Conservation (phyloP, 2,329 filamentous ascomycete genomes). For the Hymenoscyphus fructigenus region DNA sequence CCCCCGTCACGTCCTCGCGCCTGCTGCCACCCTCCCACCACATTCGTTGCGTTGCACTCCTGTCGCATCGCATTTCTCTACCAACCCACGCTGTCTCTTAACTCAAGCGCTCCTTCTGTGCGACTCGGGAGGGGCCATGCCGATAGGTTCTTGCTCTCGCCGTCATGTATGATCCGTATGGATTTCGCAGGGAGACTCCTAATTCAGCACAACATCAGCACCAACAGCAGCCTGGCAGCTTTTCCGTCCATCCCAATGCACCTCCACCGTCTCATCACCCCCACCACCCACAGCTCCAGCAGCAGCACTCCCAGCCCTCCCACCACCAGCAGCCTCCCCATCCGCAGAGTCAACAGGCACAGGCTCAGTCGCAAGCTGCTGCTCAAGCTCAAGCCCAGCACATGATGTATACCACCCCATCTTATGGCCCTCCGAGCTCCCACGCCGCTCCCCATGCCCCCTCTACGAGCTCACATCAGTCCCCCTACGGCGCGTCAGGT, state of each 20-base stretch:
- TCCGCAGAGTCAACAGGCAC: constrained; percentile 28
- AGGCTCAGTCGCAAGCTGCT: not conserved
- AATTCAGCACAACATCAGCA: constrained; percentile 7
- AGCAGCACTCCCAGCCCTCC: constrained; percentile 13
- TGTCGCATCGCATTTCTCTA: not conserved
- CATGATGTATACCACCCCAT: constrained; percentile 56
- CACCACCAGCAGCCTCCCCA: constrained; percentile 28
- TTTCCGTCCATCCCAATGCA: constrained; percentile 9
- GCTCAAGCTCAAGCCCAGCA: constrained; percentile 35
- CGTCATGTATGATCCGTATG: not conserved
- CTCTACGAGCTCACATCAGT: constrained; percentile 24
- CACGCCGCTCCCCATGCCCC: not conserved
- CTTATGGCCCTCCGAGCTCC: constrained; percentile 22
- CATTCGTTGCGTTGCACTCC: not conserved
- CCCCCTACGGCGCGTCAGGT: constrained; percentile 28
- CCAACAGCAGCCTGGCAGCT: not conserved
- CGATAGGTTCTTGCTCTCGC: not conserved
- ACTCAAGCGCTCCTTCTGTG: not conserved
- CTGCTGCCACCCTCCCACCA: not conserved
- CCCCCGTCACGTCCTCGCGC: not conserved
- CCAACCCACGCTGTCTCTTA: not conserved
- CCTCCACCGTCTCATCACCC: constrained; percentile 11
- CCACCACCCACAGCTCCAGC: constrained; percentile 17
- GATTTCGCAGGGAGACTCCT: not conserved
- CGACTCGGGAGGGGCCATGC: not conserved